phyloP scores from a whole-genome alignment of 2,329 filamentous ascomycete genomes.

The Chaetomiaceae sp. region DNA sequence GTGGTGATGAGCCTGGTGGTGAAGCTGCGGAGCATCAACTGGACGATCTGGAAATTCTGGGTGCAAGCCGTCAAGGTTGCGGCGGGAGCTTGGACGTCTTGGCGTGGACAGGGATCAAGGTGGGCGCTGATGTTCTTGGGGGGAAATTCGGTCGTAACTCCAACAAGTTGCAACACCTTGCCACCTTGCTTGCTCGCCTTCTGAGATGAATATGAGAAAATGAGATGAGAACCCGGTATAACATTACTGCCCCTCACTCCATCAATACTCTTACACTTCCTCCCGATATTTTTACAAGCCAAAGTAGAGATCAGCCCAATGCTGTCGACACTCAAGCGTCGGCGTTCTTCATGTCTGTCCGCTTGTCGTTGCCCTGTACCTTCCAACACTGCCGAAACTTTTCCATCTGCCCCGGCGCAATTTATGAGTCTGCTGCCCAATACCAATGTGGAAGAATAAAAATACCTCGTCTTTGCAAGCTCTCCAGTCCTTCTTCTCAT shows the following conservation, averaged over 20 bases:
- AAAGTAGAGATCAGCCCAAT: no score
- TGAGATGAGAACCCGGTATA: no score
- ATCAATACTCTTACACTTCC: no score
- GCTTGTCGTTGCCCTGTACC: slow-evolving; percentile 74
- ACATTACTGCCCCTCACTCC: no score
- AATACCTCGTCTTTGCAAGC: slow-evolving; percentile 77
- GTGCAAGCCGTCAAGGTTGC: slow-evolving; percentile 4
- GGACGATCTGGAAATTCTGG: slow-evolving; percentile 7
- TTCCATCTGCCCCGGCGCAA: slow-evolving; percentile 66
- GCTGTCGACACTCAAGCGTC: slow-evolving; percentile 48
- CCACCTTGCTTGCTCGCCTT: no score
- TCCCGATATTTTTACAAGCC: no score
- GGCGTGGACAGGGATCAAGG: background rate
- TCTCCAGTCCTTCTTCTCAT: slow-evolving; percentile 93
- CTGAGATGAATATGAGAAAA: no score
- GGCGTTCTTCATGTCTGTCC: slow-evolving; percentile 62
- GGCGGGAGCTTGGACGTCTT: slow-evolving; percentile 3
- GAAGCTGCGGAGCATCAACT: background rate
- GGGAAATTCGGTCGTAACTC: no score
- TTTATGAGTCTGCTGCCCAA: slow-evolving; percentile 6
- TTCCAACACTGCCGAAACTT: slow-evolving; percentile 90
- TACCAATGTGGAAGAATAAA: background rate
- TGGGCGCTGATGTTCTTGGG: no score
- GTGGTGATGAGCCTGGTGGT: background rate
- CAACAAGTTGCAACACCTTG: no score